These are phyloP conservation scores for Penicillium chermesinum DNA, from an alignment of 495 filamentous ascomycete species.

Conservation along the genomic window DNA sequence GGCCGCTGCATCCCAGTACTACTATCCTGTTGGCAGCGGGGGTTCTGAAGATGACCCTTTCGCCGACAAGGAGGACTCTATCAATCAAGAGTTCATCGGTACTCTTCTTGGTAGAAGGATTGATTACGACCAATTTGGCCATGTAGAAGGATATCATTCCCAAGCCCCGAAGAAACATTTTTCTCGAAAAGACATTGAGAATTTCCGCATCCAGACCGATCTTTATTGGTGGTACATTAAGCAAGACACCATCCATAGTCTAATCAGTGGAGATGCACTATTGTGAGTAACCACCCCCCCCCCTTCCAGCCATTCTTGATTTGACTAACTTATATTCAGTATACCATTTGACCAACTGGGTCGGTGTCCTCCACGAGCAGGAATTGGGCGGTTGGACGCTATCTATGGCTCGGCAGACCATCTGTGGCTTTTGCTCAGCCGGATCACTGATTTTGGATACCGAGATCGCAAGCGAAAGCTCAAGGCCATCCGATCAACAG, in stretches of 20 bases:
- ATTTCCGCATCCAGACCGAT: constrained; percentile 75
- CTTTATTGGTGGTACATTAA: constrained; percentile 96
- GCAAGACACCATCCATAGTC: constrained; percentile 86
- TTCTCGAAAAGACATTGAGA: constrained; percentile 67
- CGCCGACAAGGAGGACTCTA: constrained; percentile 34
- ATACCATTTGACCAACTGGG: constrained; percentile 75
- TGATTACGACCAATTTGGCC: constrained; percentile 43
- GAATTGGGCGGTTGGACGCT: constrained; percentile 70
- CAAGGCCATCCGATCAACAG: constrained; percentile 41
- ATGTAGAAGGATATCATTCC: constrained; percentile 27
- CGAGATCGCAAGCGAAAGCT: constrained; percentile 76
- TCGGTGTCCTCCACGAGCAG: constrained; percentile 78
- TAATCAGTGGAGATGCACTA: constrained; percentile 77
- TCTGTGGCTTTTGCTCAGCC: constrained; percentile 73
- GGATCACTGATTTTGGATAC: constrained; percentile 75
- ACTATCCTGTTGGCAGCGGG: constrained; percentile 14
- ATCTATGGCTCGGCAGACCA: constrained; percentile 86
- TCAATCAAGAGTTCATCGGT: constrained; percentile 43
- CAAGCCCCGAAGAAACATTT: constrained; percentile 35
- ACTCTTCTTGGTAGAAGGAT: constrained; percentile 39
- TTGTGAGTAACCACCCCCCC: constrained; percentile 57
- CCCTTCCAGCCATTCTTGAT: not conserved
- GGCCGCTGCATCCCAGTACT: constrained; percentile 10
- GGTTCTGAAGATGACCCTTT: constrained; percentile 39
- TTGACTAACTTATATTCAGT: constrained; percentile 37